These are phyloP conservation scores for Penicillium desertorum DNA, from an alignment of 495 filamentous ascomycete genomes.

Conservation along the genomic window DNA sequence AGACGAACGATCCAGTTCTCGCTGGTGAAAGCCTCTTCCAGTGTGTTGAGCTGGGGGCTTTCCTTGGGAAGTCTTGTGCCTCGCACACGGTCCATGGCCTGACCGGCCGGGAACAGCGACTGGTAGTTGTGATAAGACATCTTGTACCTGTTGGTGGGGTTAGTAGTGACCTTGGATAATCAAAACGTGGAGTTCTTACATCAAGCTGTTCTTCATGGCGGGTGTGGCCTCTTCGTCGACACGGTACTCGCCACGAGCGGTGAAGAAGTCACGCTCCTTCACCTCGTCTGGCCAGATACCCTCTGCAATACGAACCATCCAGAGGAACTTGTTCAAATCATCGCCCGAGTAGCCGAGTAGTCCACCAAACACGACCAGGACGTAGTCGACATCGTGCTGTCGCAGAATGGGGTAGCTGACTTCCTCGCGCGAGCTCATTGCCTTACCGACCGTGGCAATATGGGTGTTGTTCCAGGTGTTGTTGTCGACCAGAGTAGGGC, in stretches of 20 bases:
- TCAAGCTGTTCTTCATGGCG: conserved; percentile 98
- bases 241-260: conserved; percentile 88
- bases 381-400: conserved; percentile 98
- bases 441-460: conserved; percentile 98
- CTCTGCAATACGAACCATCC: conserved; percentile 99
- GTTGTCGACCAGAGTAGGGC: conserved; percentile 97
- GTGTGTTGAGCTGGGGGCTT: conserved; percentile 78
- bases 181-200: conserved; percentile 59
- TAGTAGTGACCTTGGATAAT: conserved; percentile 28
- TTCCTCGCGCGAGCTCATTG: conserved; percentile 96
- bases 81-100: conserved; percentile 90
- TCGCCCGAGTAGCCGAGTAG: conserved; percentile 98
- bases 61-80: conserved; percentile 76
- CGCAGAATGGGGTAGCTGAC: conserved; percentile 98
- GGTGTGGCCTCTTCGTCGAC: conserved; percentile 94
- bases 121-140: conserved; percentile 99
- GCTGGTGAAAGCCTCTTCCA: conserved; percentile 97
- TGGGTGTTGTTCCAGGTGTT: conserved; percentile 99
- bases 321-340: conserved; percentile 99
- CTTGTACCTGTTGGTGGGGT: conserved; percentile 77
- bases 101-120: conserved; percentile 84
- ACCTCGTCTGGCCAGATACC: conserved; percentile 99
- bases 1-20: conserved; percentile 99
- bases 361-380: conserved; percentile 95
- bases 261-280: conserved; percentile 97